Evolutionary conservation across 2,329 filamentous ascomycete species (phyloP).

Genomic region (Westerdykella sp.): DNA sequence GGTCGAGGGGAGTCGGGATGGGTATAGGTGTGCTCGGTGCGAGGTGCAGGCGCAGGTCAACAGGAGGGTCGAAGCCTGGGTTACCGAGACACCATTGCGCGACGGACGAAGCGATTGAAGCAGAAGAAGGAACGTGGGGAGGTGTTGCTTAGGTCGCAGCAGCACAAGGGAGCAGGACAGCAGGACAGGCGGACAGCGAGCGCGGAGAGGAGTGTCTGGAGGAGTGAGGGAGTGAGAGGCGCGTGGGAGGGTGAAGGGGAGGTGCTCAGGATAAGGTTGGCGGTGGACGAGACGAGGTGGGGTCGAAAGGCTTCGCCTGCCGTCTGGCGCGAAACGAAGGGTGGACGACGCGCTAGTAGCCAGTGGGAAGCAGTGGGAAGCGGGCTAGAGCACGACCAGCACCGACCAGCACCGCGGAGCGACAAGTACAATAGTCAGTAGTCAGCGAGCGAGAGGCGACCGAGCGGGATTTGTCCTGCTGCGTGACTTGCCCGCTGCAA

Average conservation of each 20-base stretch:
- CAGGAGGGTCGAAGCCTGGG: slow-evolving; percentile 8
- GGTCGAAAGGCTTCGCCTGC: slow-evolving; percentile 1
- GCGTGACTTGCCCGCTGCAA: too few relatives aligned
- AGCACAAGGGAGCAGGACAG: not conserved
- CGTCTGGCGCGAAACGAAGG: not conserved
- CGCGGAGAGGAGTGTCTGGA: not conserved
- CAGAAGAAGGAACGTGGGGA: slow-evolving; percentile 11
- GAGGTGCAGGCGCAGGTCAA: slow-evolving; percentile 7
- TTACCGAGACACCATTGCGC: slow-evolving; percentile 24
- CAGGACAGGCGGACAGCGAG: slow-evolving; percentile 1
- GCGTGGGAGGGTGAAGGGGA: slow-evolving; percentile 7
- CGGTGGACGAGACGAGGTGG: slow-evolving; percentile 4
- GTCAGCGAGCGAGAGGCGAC: too few relatives aligned
- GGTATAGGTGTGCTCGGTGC: slow-evolving; percentile 4
- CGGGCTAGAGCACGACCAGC: too few relatives aligned
- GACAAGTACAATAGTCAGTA: too few relatives aligned
- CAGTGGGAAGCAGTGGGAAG: too few relatives aligned
- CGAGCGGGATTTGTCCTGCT: too few relatives aligned
- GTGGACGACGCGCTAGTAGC: too few relatives aligned
- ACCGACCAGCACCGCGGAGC: too few relatives aligned
- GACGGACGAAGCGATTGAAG: slow-evolving; percentile 21
- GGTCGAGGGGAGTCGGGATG: slow-evolving; percentile 4
- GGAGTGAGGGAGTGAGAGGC: too few relatives aligned
- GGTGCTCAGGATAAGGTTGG: not conserved
- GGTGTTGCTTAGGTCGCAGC: slow-evolving; percentile 1